Evolutionary conservation across 768 basidiomycete genomes (phyloP), one percentile per base, ranked within the genome.

Genomic region (Trametes punicea): DNA sequence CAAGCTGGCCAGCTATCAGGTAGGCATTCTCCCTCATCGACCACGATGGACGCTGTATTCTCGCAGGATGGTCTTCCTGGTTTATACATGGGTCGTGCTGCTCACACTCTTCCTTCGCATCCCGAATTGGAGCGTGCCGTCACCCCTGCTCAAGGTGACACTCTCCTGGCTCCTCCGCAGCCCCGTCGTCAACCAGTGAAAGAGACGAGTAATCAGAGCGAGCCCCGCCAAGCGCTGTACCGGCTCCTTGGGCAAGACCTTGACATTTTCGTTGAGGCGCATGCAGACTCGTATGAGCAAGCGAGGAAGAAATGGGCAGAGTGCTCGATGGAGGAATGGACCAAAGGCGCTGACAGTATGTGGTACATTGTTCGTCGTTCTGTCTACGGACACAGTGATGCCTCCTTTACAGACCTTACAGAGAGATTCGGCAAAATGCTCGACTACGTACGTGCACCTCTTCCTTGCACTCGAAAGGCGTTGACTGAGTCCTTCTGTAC

Each of bases 251-350:
- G 77, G 0, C 65, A 68, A 29, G 78, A 81, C 52, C 69, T 75
- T 1, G 76, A 81, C 48, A 62, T 60, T 0, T 79, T 75, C 57
- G 63, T 78, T 18, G 75, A 72, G 20, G 67, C 70, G 9, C 68
- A 77, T 55, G 62, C 71, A 29, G 76, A 78, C 0, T 66, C 67
- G 25, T 83, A 84, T 56, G 78, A 79, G 33, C 68, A 68, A 10
- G 64, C 73, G 25, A 65, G 71, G 26, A 71, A 72, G 55, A 77
- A 72, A 57, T 85, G 82, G 82, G 72, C 72, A 13, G 71, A 75
- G 6, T 81, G 80, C 53, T 72, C 74, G 0, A 67, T 75, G 53
- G 77, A 79, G 13, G 81, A 84, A 47, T 84, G 84, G 84, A 64
- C 71, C 4, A 71, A 76, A 23, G 84, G 82, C 5, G 79, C 77